Base-by-base conservation (phyloP, 2,329 filamentous ascomycete species). In the Chaetomium sp. region DNA sequence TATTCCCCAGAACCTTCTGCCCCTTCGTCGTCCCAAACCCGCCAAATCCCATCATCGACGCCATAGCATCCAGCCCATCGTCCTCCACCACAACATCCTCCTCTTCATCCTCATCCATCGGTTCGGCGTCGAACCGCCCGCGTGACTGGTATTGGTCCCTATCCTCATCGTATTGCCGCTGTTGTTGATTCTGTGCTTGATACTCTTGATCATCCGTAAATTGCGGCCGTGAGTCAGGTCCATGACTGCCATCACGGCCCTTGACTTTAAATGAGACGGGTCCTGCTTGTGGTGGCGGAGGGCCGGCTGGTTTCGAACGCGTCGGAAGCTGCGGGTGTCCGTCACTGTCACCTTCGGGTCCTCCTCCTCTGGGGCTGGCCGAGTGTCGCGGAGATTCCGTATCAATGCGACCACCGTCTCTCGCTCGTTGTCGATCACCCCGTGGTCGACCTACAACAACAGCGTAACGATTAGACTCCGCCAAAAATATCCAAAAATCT, bases 1-100 rank as follows among this genome's bases (percentile, higher is more conserved):
- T 84, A 68, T 99, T 99, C 1, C 94, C 94, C 0, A 82, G 79
- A 1, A 99, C 85, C 68, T 96, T 95, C 53, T 87, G 90, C 58
- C 88, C 84, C 72, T 97, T 95, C 19, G 94, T 97, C 32, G 84
- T 85, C 56, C 85, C 86, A 72, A 97, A 99, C 0, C 80, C 82
- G 14, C 84, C 84, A 67, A 99, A 96, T 1, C 94, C 94, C 88
- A 99, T 91, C 76, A 91, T 84, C 49, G 86, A 85, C 64, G 85
- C 79, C 87, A 97, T 92, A 57, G 82, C 81, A 54, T 79, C 82
- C 67, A 87, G 76, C 51, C 85, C 83, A 59, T 86, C 85, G 59
- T 91, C 87, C 54, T 79, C 79, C 36, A 79, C 79, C 49, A 78
- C 74, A 12, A 77, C 66, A 34, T 78, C 72, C 42, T 79, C 79